A percentile compares a stretch with the other conserved stretches of the same genome.
phyloP scores from a whole-genome alignment of 768 basidiomycete genomes.

The Pisolithus tinctorius region DNA sequence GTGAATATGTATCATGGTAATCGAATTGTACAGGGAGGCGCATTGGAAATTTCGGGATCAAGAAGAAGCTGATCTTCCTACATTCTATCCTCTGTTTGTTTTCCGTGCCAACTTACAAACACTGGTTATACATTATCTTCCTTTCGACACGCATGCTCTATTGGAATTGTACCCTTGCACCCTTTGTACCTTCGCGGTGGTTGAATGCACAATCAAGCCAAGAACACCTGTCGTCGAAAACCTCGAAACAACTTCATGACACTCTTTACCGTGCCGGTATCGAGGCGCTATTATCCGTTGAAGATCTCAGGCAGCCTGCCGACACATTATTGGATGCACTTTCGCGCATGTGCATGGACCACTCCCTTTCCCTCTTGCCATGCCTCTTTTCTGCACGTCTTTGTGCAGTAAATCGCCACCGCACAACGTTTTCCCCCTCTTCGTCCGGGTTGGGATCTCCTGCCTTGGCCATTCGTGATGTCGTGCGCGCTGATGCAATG shows the following conservation, averaged over 20 bases:
- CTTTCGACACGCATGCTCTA: conserved; percentile 39
- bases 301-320: conserved; percentile 48
- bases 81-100: background rate
- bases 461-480: conserved; percentile 11
- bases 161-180: conserved; percentile 37
- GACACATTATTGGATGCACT: conserved; percentile 34
- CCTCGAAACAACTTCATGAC: conserved; percentile 16
- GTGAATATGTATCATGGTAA: conserved; percentile 8
- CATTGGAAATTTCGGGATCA: conserved; percentile 52
- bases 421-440: conserved; percentile 41
- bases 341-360: conserved; percentile 7
- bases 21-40: conserved; percentile 44
- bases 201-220: background rate
- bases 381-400: too few relatives aligned
- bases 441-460: background rate
- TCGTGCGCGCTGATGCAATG: conserved; percentile 14
- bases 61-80: conserved; percentile 52
- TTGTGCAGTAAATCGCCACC: conserved; percentile 7
- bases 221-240: background rate
- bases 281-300: conserved; percentile 38
- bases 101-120: conserved; percentile 2
- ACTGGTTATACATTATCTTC: conserved; percentile 47
- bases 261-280: conserved; percentile 34
- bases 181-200: background rate
- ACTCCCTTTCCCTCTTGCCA: conserved; percentile 17